A percentile compares a stretch with the other conserved stretches of the same genome.
Evolutionary conservation across 1,284 basidiomycete genomes (phyloP).

Genomic region (Boletellus sp.): DNA sequence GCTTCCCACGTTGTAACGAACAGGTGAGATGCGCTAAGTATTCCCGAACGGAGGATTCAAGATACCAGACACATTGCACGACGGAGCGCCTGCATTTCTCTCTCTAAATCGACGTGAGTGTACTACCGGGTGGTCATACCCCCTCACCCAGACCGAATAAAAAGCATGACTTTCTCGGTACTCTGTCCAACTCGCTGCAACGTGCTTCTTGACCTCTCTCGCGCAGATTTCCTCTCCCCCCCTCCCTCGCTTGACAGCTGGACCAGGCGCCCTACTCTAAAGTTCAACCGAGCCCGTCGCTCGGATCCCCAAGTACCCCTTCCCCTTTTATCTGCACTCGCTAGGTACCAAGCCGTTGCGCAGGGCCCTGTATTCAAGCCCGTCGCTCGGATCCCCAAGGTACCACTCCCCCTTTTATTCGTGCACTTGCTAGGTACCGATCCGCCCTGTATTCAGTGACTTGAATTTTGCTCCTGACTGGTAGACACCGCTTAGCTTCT

Average conservation of each 20-base stretch:
- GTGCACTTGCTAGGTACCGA: no score
- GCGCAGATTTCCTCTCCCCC: constrained; percentile 20
- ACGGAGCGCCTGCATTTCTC: not conserved
- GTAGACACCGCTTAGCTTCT: no score
- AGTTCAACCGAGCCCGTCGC: constrained; percentile 5
- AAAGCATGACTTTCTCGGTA: constrained; percentile 10
- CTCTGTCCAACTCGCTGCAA: constrained; percentile 7
- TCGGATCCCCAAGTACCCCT: constrained; percentile 2
- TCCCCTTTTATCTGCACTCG: not conserved
- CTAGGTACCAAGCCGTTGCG: not conserved
- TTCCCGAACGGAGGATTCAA: not conserved
- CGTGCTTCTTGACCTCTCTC: constrained; percentile 23
- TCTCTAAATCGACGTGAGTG: not conserved
- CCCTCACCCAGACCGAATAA: constrained; percentile 18
- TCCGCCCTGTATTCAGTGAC: no score
- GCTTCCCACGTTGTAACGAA: not conserved
- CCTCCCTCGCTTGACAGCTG: no score
- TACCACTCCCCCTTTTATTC: no score
- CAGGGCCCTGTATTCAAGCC: constrained; percentile 17
- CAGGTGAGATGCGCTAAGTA: not conserved
- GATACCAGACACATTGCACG: not conserved
- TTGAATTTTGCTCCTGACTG: no score
- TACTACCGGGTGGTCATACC: not conserved
- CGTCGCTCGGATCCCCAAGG: no score
- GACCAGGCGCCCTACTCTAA: constrained; percentile 11